These are phyloP conservation scores for Hypoxylon sp. DNA, from an alignment of 2,329 filamentous ascomycete genomes.

Conservation along the genomic window DNA sequence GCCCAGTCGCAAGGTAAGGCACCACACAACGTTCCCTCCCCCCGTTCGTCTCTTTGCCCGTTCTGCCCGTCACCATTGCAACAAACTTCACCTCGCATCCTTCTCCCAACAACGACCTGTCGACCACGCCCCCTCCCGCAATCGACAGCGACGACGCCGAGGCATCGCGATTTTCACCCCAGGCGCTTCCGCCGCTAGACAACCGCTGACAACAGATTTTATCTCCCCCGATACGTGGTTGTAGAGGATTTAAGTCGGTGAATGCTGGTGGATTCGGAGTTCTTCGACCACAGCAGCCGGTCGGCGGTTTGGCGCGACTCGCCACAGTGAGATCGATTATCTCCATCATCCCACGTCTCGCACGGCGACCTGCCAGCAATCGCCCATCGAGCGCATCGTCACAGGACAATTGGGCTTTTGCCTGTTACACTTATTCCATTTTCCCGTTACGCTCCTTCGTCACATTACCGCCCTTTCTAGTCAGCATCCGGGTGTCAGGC, in stretches of 20 bases:
- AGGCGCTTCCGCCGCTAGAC: conserved; percentile 3
- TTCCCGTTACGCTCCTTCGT: conserved; percentile 23
- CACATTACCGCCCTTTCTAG: conserved; percentile 7
- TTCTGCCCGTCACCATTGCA: conserved; percentile 41
- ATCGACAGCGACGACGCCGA: conserved; percentile 34
- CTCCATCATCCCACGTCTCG: conserved; percentile 31
- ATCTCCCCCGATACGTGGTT: conserved; percentile 19
- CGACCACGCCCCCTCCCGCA: conserved; percentile 21
- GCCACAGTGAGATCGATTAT: conserved; percentile 50
- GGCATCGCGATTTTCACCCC: conserved; percentile 20
- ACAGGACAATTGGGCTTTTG: conserved; percentile 20
- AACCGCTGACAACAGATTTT: conserved; percentile 25
- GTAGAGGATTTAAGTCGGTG: conserved; percentile 41
- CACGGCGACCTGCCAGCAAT: conserved; percentile 43
- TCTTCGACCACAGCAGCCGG: conserved; percentile 54
- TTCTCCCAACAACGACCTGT: conserved; percentile 35
- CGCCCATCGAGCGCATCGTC: conserved; percentile 36
- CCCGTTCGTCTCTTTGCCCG: conserved; percentile 39
- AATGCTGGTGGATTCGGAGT: conserved; percentile 54
- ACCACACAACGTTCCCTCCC: conserved; percentile 31
- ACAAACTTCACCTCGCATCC: conserved; percentile 39
- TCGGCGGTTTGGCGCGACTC: conserved; percentile 56
- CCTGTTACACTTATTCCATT: conserved; percentile 21
- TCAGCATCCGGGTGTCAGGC: conserved; percentile 32
- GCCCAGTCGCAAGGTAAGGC: conserved; percentile 42